phyloP scores from a whole-genome alignment of 2,329 filamentous ascomycete species.

The Aspergillus eucalypticola region DNA sequence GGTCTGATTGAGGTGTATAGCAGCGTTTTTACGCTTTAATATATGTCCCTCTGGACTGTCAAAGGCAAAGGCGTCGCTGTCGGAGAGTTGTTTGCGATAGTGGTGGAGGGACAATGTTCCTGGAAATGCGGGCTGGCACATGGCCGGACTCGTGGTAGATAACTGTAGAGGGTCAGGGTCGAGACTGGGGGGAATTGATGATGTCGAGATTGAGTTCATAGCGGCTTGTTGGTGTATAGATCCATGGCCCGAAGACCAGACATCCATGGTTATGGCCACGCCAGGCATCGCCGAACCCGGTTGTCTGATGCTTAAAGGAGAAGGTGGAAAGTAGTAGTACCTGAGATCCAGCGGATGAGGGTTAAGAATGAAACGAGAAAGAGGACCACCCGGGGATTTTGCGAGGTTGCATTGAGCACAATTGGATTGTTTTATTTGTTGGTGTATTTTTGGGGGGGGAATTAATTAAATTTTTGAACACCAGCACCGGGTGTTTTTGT shows the following conservation, averaged over 20 bases:
- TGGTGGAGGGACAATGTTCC: constrained; percentile 33
- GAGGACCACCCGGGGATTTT: not conserved
- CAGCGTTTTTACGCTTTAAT: constrained; percentile 37
- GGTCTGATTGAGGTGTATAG: constrained; percentile 32
- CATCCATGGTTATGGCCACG: constrained; percentile 11
- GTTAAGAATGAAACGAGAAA: not conserved
- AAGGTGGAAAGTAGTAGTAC: not conserved
- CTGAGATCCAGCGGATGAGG: not conserved
- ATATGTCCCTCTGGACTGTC: constrained; percentile 30
- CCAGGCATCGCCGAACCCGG: not conserved
- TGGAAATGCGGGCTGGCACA: constrained; percentile 10
- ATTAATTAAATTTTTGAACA: not conserved
- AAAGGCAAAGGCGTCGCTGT: constrained; percentile 26
- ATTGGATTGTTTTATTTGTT: not conserved
- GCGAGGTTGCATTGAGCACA: constrained; percentile 1
- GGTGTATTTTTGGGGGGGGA: not conserved
- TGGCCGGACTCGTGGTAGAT: constrained; percentile 9
- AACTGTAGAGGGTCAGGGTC: constrained; percentile 10
- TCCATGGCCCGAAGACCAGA: constrained; percentile 8
- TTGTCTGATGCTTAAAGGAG: not conserved
- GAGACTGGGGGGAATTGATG: constrained; percentile 2
- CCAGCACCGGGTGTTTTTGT: not conserved
- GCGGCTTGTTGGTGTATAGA: constrained; percentile 7
- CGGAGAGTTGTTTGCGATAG: constrained; percentile 38
- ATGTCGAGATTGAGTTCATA: constrained; percentile 6